These are phyloP conservation scores for Myxozyma neotropica DNA, from an alignment of 805 yeast species.

Conservation along the genomic window DNA sequence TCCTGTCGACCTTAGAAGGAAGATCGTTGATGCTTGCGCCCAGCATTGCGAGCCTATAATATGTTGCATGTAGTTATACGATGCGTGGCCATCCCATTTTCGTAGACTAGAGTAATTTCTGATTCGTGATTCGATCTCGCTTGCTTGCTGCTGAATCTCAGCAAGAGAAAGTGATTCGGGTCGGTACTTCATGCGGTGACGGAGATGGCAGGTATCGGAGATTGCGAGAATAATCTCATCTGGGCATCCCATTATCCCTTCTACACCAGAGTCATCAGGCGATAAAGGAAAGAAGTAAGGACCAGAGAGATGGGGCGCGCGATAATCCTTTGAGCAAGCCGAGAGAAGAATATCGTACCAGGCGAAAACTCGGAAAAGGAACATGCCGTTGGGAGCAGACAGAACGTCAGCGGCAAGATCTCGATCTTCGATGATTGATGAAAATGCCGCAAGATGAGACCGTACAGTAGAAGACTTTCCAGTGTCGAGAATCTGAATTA, in stretches of 20 bases:
- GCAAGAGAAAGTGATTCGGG: slow-evolving; percentile 24
- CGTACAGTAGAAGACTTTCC: slow-evolving; percentile 29
- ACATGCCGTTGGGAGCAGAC: slow-evolving; percentile 30
- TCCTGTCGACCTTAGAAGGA: slow-evolving; percentile 29
- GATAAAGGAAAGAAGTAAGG: slow-evolving; percentile 27
- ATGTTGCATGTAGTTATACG: slow-evolving; percentile 26
- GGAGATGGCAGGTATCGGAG: slow-evolving; percentile 25
- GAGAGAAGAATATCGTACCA: slow-evolving; percentile 31
- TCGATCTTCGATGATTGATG: slow-evolving; percentile 29
- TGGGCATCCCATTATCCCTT: slow-evolving; percentile 33
- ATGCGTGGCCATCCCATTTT: slow-evolving; percentile 32
- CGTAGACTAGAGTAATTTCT: slow-evolving; percentile 18
- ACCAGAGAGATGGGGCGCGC: slow-evolving; percentile 28
- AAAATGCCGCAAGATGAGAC: slow-evolving; percentile 30
- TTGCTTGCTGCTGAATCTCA: slow-evolving; percentile 24
- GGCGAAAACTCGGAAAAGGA: slow-evolving; percentile 29
- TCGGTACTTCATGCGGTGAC: slow-evolving; percentile 21
- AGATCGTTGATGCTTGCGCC: slow-evolving; percentile 31
- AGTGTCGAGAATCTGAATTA: slow-evolving; percentile 20
- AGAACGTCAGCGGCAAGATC: slow-evolving; percentile 30
- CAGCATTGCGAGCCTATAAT: slow-evolving; percentile 30
- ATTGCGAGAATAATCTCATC: slow-evolving; percentile 31
- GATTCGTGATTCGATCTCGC: slow-evolving; percentile 25
- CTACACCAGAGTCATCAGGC: slow-evolving; percentile 24
- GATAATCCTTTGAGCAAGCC: slow-evolving; percentile 28